Evolutionary conservation across 1,284 basidiomycete genomes (phyloP), one percentile per base, ranked within the genome.

Genomic region (Rhodofomes roseus): DNA sequence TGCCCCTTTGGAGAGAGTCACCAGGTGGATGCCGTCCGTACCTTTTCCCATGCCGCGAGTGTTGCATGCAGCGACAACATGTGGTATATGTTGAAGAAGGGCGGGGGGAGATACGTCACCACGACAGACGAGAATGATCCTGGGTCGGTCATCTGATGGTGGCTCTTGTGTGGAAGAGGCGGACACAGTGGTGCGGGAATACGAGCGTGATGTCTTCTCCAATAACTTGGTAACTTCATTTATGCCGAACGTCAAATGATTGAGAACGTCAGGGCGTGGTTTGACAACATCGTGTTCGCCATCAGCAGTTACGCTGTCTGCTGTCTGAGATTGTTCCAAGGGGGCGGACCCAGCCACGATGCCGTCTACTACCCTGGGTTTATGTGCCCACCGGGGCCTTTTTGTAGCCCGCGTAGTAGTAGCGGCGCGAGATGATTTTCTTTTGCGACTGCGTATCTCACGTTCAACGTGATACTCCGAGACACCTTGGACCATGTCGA

Each of bases 141-240:
- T 59, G 25, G 64, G 44, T 14, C 55, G n/a, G 59, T 71, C 57
- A 84, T 70, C 11, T 55, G 60, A 52, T 16, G 44, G 31, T 62
- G 68, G n/a, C 27, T 60, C 59, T 1, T 62, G 20, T 0, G 58
- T 20, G 40, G 60, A 9, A 36, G 46, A 23, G 14, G 9, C 22
- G 29, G 29, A 48, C 36, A 70, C 44, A 23, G 63, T 65, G 66
- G 54, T 80, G 76, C 50, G n/a, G n/a, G 20, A 34, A 31, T 74
- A 64, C 23, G 71, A 66, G n/a, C 68, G 66, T 22, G 84, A 78
- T 63, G 89, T 83, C 3, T 60, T 64, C 72, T 96, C 93, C 12
- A 96, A 77, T 20, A 77, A 76, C 71, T 86, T 90, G 23, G 92
- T 92, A 8, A 93, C 89, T 68, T 86, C 80, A 68, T 95, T 96